Conservation (phyloP, 257 asterid genomes). For the Paulownia fortunei region DNA sequence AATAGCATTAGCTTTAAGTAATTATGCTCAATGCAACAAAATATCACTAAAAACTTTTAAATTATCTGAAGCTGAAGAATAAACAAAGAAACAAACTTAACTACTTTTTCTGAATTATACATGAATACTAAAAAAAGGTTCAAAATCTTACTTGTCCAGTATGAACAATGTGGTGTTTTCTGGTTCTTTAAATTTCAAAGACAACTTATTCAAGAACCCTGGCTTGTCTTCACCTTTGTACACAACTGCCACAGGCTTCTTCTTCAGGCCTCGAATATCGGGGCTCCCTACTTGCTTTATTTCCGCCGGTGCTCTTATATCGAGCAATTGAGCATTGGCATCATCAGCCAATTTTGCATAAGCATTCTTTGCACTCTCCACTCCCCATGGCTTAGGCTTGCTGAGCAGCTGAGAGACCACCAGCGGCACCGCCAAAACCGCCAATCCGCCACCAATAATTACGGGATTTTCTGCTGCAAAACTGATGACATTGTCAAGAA, state of each 20-base stretch:
- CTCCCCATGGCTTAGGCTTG: slow-evolving; percentile 82
- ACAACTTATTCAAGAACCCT: slow-evolving; percentile 78
- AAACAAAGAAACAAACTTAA: not conserved
- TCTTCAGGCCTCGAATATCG: slow-evolving; percentile 75
- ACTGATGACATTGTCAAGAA: slow-evolving; percentile 53
- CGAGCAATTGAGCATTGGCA: slow-evolving; percentile 68
- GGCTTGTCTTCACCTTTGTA: slow-evolving; percentile 79
- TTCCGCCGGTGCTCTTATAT: slow-evolving; percentile 59
- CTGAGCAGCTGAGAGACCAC: slow-evolving; percentile 66
- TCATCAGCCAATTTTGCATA: slow-evolving; percentile 80
- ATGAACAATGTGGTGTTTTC: slow-evolving; percentile 85
- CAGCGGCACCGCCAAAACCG: slow-evolving; percentile 68
- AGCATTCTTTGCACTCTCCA: slow-evolving; percentile 80
- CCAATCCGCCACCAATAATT: slow-evolving; percentile 66
- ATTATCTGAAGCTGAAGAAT: not conserved
- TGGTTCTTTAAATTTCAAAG: slow-evolving; percentile 83
- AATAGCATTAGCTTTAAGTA: not conserved
- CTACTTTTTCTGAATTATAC: not conserved
- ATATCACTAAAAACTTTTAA: not conserved
- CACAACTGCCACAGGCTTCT: slow-evolving; percentile 68
- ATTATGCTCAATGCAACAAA: slow-evolving; percentile 6
- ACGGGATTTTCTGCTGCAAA: slow-evolving; percentile 74
- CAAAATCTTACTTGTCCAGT: slow-evolving; percentile 87
- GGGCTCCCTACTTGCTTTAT: slow-evolving; percentile 74
- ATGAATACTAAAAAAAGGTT: not conserved